Conservation (phyloP, 1,284 basidiomycete species). For the Kwoniella shivajii region DNA sequence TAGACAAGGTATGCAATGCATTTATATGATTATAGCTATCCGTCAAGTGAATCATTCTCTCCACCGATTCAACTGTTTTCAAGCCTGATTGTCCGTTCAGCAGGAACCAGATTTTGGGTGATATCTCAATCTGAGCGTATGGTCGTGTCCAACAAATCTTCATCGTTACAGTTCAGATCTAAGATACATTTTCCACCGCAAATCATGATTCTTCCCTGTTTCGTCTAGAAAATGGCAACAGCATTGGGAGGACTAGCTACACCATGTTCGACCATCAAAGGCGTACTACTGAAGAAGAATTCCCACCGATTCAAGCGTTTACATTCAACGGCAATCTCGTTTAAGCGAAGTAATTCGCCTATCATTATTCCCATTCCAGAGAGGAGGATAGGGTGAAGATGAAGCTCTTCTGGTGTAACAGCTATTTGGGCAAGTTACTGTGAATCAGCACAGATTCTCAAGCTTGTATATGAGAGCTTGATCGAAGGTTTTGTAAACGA, state of each 20-base stretch:
- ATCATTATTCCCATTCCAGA: conserved; percentile 26
- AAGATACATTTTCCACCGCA: too few species aligned
- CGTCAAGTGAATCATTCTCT: neutral
- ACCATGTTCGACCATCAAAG: conserved; percentile 21
- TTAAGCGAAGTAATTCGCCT: conserved; percentile 19
- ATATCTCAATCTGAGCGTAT: too few species aligned
- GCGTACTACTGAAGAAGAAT: conserved; percentile 21
- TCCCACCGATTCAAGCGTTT: conserved; percentile 14
- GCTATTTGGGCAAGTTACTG: neutral
- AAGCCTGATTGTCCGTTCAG: too few species aligned
- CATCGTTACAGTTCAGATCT: too few species aligned
- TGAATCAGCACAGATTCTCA: neutral
- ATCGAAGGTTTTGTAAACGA: neutral
- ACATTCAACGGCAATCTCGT: conserved; percentile 16
- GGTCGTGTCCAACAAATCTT: too few species aligned
- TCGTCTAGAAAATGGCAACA: conserved; percentile 19
- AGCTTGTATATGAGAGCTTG: neutral
- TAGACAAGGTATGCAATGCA: conserved; percentile 7
- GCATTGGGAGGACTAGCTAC: conserved; percentile 25
- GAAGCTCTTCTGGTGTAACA: neutral
- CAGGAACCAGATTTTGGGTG: too few species aligned
- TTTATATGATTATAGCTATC: neutral
- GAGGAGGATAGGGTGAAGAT: conserved; percentile 19
- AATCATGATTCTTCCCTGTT: too few species aligned
- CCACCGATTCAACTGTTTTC: too few species aligned